A percentile compares a stretch with the other conserved stretches of the same genome.
phyloP scores from a whole-genome alignment of 2,329 filamentous ascomycete species.

The Nannizziopsis barbatae region DNA sequence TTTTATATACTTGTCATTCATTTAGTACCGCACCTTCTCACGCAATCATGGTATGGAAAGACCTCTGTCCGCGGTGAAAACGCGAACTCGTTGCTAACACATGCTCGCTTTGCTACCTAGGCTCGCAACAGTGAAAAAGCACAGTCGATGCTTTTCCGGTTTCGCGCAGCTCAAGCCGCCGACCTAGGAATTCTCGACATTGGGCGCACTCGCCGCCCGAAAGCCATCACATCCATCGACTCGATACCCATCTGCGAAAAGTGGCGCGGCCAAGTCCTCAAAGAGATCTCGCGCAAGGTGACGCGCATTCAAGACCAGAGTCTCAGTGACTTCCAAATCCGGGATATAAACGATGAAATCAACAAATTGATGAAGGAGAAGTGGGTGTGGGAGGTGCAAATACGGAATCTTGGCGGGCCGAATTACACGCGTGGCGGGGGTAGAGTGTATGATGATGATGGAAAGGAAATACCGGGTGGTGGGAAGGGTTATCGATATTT shows the following conservation, averaged over 20 bases:
- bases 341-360: slow-evolving; percentile 97
- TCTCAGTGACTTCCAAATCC: slow-evolving; percentile 92
- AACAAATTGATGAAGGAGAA: slow-evolving; percentile 99
- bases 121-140: slow-evolving; percentile 97
- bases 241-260: slow-evolving; percentile 83
- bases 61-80: background rate
- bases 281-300: slow-evolving; percentile 94
- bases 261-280: slow-evolving; percentile 95
- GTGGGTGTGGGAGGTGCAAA: slow-evolving; percentile 97
- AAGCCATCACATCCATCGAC: slow-evolving; percentile 76
- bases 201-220: slow-evolving; percentile 77
- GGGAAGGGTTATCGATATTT: slow-evolving; percentile 93
- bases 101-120: slow-evolving; percentile 36
- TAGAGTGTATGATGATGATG: slow-evolving; percentile 62
- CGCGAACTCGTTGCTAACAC: background rate
- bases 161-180: slow-evolving; percentile 91
- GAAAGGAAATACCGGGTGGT: slow-evolving; percentile 56
- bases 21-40: background rate
- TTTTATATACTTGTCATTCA: too few relatives aligned
- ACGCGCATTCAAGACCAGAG: slow-evolving; percentile 85
- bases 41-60: slow-evolving; percentile 8
- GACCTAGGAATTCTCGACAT: slow-evolving; percentile 94
- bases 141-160: slow-evolving; percentile 99
- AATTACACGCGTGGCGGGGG: slow-evolving; percentile 79
- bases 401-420: slow-evolving; percentile 86